Evolutionary conservation across 129 eudicot genomes (phyloP).

Genomic region (Saussurea involucrata): DNA sequence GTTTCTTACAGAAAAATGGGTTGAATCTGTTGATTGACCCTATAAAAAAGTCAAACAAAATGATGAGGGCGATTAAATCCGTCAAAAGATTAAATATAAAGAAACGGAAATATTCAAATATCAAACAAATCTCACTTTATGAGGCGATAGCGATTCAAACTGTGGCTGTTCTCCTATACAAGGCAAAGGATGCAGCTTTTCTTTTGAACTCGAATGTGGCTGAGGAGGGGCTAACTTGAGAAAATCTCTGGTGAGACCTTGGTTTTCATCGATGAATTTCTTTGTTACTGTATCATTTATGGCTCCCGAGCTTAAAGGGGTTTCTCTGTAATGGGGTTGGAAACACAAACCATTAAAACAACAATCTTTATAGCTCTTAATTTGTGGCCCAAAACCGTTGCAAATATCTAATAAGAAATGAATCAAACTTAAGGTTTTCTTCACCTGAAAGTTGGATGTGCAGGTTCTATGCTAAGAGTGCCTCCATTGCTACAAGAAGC

Average conservation of each 20-base stretch:
- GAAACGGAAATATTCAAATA: background rate
- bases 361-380: background rate
- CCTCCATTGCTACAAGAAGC: conserved; percentile 51
- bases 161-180: conserved; percentile 29
- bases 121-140: conserved; percentile 33
- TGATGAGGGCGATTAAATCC: background rate
- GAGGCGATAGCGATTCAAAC: conserved; percentile 25
- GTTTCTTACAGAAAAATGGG: conserved; percentile 24
- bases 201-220: conserved; percentile 22
- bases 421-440: conserved; percentile 14
- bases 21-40: conserved; percentile 31
- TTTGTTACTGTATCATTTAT: conserved; percentile 34
- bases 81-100: background rate
- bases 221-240: conserved; percentile 76
- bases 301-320: conserved; percentile 39
- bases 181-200: conserved; percentile 29
- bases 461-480: conserved; percentile 30
- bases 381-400: background rate
- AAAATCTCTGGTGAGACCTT: conserved; percentile 53
- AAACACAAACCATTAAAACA: conserved; percentile 17
- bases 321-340: conserved; percentile 42
- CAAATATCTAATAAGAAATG: background rate
- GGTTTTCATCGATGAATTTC: conserved; percentile 37
- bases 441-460: conserved; percentile 43
- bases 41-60: conserved; percentile 1